These are phyloP conservation scores for Carex sylvatica DNA, from an alignment of 202 grass and related monocot genomes.

Conservation along the genomic window DNA sequence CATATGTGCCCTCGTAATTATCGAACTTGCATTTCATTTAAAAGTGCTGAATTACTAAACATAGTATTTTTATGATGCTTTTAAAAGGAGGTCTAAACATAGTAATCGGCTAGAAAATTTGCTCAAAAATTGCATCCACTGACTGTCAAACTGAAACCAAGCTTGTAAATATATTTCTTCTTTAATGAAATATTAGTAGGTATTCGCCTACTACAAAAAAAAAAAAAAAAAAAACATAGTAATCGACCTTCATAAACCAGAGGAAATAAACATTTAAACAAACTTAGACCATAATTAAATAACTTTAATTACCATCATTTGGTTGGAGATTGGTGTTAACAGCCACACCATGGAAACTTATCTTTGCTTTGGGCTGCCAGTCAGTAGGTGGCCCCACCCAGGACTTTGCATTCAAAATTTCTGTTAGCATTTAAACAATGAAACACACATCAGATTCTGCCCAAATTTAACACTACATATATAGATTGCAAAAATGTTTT, in stretches of 20 bases:
- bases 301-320: constrained; percentile 45
- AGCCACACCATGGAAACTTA: constrained; percentile 44
- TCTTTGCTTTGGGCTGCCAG: constrained; percentile 39
- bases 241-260: not conserved
- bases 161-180: no score
- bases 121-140: no score
- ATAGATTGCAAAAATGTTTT: not conserved
- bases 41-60: not conserved
- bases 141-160: no score
- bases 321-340: constrained; percentile 71
- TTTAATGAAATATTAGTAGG: no score
- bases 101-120: not conserved
- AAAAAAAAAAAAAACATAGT: not conserved
- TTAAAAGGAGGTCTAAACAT: not conserved
- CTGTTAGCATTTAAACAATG: constrained; percentile 29
- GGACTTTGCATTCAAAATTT: constrained; percentile 41
- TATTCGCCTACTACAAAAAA: no score
- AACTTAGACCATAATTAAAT: not conserved
- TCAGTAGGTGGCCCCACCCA: constrained; percentile 42
- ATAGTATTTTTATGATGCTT: not conserved
- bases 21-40: not conserved
- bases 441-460: constrained; percentile 8
- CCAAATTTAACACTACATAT: not conserved
- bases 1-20: not conserved
- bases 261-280: not conserved